Evolutionary conservation across 2,329 filamentous ascomycete genomes (phyloP).

Genomic region (Diaporthe destruens): DNA sequence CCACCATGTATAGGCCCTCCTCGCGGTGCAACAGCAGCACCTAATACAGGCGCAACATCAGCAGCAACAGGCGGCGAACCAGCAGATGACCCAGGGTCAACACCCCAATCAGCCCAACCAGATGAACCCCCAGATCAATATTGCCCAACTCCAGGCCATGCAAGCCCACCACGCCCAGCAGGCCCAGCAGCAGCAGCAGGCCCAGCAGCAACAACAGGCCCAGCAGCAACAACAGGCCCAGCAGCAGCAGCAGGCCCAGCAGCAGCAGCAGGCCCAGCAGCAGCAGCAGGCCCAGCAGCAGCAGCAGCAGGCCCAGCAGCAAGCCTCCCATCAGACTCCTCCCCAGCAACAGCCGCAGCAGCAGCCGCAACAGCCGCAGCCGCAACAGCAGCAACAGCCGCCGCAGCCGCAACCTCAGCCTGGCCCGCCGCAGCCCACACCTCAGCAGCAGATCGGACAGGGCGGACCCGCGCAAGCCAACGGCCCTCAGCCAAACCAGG

Average conservation of each 20-base stretch:
- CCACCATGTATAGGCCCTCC: slow-evolving; percentile 51
- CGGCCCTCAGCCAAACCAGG: slow-evolving; percentile 53
- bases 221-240: slow-evolving; percentile 45
- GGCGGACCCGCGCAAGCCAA: slow-evolving; percentile 44
- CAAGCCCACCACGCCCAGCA: slow-evolving; percentile 48
- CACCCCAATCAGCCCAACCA: slow-evolving; percentile 62
- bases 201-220: slow-evolving; percentile 55
- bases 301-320: slow-evolving; percentile 45
- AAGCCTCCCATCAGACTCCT: slow-evolving; percentile 39
- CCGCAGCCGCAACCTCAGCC: slow-evolving; percentile 45
- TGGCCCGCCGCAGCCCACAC: slow-evolving; percentile 45
- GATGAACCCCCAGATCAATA: slow-evolving; percentile 59
- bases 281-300: slow-evolving; percentile 41
- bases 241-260: slow-evolving; percentile 53
- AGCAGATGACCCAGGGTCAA: slow-evolving; percentile 57
- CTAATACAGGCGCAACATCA: slow-evolving; percentile 55
- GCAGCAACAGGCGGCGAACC: slow-evolving; percentile 56
- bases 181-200: slow-evolving; percentile 57
- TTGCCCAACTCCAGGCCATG: slow-evolving; percentile 44
- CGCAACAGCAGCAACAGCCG: slow-evolving; percentile 44
- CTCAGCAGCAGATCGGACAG: slow-evolving; percentile 53
- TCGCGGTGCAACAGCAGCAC: slow-evolving; percentile 62
- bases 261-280: slow-evolving; percentile 38
- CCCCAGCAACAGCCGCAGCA: slow-evolving; percentile 44
- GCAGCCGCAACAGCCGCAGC: slow-evolving; percentile 41